A percentile compares a stretch with the other conserved stretches of the same genome.
Evolutionary conservation across 257 asterid species (phyloP).

Genomic region (Solanum pimpinellifolium): DNA sequence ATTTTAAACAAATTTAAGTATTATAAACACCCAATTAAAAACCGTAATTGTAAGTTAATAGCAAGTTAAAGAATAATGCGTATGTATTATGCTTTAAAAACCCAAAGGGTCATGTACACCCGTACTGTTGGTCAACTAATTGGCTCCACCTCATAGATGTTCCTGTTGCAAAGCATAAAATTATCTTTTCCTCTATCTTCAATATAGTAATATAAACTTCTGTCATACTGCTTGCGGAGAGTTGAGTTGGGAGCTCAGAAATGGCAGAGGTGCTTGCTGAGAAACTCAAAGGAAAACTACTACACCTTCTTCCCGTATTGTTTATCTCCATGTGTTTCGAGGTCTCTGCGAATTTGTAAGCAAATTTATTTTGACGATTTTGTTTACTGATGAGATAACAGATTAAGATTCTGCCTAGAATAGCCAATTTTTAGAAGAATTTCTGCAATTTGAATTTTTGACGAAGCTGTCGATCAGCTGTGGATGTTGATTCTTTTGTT

Average conservation of each 20-base stretch:
- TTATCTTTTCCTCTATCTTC: background rate
- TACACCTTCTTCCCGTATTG: constrained; percentile 24
- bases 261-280: constrained; percentile 28
- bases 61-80: no score
- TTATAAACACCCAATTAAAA: no score
- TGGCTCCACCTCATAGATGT: background rate
- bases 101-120: no score
- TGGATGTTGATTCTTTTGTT: background rate
- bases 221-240: background rate
- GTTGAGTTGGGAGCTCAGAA: background rate
- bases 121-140: background rate
- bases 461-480: background rate
- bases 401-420: background rate
- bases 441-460: background rate
- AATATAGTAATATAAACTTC: background rate
- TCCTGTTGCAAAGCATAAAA: background rate
- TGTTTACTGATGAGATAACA: background rate
- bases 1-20: no score
- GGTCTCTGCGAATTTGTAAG: constrained; percentile 46
- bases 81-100: no score
- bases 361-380: background rate
- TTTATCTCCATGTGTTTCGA: constrained; percentile 51
- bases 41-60: no score
- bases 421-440: background rate
- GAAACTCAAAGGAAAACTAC: constrained; percentile 1